These are phyloP conservation scores for Coniochaeta pulveracea DNA, from an alignment of 2,329 filamentous ascomycete genomes.

Conservation along the genomic window DNA sequence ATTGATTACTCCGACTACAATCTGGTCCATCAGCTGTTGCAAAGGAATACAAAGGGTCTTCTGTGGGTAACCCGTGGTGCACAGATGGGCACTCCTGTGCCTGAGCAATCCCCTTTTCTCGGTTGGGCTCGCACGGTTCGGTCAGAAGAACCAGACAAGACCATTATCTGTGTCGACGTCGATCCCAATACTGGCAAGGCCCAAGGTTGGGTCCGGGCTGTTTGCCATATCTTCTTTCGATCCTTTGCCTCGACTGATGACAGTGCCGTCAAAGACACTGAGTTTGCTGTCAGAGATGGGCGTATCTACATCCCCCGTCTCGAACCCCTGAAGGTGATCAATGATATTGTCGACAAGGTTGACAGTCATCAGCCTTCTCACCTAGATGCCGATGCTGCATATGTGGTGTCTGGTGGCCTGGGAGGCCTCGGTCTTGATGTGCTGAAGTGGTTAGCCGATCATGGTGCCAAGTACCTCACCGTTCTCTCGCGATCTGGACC, in stretches of 20 bases:
- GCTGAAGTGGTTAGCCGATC: constrained; percentile 33
- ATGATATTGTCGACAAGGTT: constrained; percentile 13
- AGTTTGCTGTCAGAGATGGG: constrained; percentile 28
- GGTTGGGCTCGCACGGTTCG: constrained; percentile 34
- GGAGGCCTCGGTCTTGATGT: constrained; percentile 46
- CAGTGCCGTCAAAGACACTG: constrained; percentile 21
- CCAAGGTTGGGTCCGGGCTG: not conserved
- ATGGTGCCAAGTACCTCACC: constrained; percentile 38
- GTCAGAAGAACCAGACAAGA: constrained; percentile 34
- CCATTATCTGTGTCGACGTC: constrained; percentile 32
- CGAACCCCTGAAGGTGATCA: constrained; percentile 25
- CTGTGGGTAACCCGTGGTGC: constrained; percentile 36
- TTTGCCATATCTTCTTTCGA: constrained; percentile 16
- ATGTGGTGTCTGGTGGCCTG: constrained; percentile 44
- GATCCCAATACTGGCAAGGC: no score
- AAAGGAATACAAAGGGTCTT: constrained; percentile 22
- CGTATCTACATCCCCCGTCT: constrained; percentile 33
- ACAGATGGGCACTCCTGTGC: constrained; percentile 21
- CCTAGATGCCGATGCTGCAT: constrained; percentile 24
- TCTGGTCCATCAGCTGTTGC: constrained; percentile 26
- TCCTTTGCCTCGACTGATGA: constrained; percentile 7
- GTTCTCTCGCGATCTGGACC: constrained; percentile 40
- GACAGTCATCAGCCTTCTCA: constrained; percentile 3
- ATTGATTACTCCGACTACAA: constrained; percentile 28
- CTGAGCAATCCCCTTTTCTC: constrained; percentile 27